These are phyloP conservation scores for Botryosphaeria dothidea DNA, from an alignment of 2,329 filamentous ascomycete genomes.

Conservation along the genomic window DNA sequence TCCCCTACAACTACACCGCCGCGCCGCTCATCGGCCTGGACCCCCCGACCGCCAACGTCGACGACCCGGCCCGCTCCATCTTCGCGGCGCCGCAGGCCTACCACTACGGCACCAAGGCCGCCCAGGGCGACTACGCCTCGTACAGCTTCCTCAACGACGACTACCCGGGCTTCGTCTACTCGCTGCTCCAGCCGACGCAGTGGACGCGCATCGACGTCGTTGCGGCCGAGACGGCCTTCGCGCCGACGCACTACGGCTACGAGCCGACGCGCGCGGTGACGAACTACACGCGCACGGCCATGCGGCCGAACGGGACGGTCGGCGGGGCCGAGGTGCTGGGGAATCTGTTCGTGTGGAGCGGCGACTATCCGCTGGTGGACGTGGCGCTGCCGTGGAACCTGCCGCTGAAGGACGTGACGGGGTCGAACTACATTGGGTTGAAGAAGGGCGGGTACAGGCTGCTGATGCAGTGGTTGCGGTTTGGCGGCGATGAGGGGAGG, in stretches of 20 bases:
- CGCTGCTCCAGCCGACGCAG: constrained; percentile 6
- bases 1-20: constrained; percentile 3
- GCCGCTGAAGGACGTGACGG: background rate
- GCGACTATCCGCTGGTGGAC: background rate
- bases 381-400: background rate
- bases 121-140: background rate
- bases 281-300: background rate
- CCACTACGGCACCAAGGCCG: background rate
- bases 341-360: background rate
- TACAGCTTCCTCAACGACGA: background rate
- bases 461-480: background rate
- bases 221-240: background rate
- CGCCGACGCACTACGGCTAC: background rate
- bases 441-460: constrained; percentile 4
- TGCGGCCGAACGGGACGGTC: background rate
- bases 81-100: constrained; percentile 5
- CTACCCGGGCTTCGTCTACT: background rate
- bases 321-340: background rate
- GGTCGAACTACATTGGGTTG: background rate
- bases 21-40: background rate
- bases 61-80: background rate
- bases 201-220: constrained; percentile 6
- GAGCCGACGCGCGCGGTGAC: background rate
- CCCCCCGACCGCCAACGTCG: background rate
- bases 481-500: background rate